Evolutionary conservation across 2,329 filamentous ascomycete genomes (phyloP).

Genomic region (Cladosporium phlei): DNA sequence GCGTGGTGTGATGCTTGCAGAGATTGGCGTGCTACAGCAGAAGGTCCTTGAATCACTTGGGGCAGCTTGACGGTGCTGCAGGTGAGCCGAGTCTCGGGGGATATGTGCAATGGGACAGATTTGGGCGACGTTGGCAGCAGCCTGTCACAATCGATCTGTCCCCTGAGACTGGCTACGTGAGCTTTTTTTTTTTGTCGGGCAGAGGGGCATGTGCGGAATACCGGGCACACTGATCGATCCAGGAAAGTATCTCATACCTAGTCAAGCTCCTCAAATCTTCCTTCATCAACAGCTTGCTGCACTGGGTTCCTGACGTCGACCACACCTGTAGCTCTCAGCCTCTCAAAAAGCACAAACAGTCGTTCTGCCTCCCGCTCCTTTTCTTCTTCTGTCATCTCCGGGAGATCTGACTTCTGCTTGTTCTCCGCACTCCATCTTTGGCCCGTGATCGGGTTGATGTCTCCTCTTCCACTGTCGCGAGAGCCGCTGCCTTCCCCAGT

Average conservation of each 20-base stretch:
- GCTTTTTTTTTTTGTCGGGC: no score
- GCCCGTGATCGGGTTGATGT: slow-evolving; percentile 80
- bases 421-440: slow-evolving; percentile 52
- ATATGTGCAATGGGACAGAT: no score
- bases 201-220: no score
- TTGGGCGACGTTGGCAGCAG: no score
- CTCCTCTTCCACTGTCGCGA: slow-evolving; percentile 26
- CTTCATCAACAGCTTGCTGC: slow-evolving; percentile 62
- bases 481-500: slow-evolving; percentile 49
- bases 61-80: no score
- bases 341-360: slow-evolving; percentile 85
- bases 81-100: no score
- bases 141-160: no score
- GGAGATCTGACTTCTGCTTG: slow-evolving; percentile 51
- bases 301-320: slow-evolving; percentile 77
- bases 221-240: no score
- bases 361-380: slow-evolving; percentile 88
- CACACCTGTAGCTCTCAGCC: slow-evolving; percentile 68
- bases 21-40: no score
- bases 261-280: slow-evolving; percentile 63
- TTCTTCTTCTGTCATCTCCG: slow-evolving; percentile 84
- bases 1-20: no score
- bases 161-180: no score
- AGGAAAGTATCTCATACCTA: slow-evolving; percentile 19
- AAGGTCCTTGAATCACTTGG: no score